Evolutionary conservation across 2,329 filamentous ascomycete species (phyloP).

Genomic region (Colletotrichum horii): DNA sequence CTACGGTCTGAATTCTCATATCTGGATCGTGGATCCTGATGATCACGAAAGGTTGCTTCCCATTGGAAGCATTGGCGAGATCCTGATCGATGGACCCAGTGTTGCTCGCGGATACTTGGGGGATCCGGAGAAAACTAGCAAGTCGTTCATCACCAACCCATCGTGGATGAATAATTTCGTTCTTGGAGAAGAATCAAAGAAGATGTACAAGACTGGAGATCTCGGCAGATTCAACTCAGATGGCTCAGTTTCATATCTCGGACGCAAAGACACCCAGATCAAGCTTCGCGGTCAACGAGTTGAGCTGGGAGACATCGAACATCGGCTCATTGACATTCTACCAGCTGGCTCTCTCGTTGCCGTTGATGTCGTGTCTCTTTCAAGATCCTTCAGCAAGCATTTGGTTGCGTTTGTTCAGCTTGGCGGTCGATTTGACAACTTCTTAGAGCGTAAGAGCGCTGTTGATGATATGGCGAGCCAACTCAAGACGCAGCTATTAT

Average conservation of each 20-base stretch:
- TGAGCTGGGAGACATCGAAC: slow-evolving; percentile 36
- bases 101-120: slow-evolving; percentile 24
- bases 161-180: neutral
- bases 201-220: slow-evolving; percentile 21
- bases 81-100: slow-evolving; percentile 30
- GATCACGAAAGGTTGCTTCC: slow-evolving; percentile 27
- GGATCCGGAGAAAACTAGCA: neutral
- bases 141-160: neutral
- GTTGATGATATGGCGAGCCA: neutral
- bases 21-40: slow-evolving; percentile 29
- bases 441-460: neutral
- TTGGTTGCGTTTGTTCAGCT: slow-evolving; percentile 11
- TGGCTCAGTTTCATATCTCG: slow-evolving; percentile 16
- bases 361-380: neutral
- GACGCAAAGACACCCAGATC: slow-evolving; percentile 34
- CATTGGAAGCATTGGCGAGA: slow-evolving; percentile 29
- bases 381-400: neutral
- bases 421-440: neutral
- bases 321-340: slow-evolving; percentile 18
- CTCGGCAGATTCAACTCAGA: slow-evolving; percentile 4
- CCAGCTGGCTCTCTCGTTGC: neutral
- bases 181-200: neutral
- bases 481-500: neutral
- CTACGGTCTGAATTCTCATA: neutral
- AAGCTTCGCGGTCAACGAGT: slow-evolving; percentile 39